phyloP scores from a whole-genome alignment of 305 asterid species.

The Solanum hybrid region DNA sequence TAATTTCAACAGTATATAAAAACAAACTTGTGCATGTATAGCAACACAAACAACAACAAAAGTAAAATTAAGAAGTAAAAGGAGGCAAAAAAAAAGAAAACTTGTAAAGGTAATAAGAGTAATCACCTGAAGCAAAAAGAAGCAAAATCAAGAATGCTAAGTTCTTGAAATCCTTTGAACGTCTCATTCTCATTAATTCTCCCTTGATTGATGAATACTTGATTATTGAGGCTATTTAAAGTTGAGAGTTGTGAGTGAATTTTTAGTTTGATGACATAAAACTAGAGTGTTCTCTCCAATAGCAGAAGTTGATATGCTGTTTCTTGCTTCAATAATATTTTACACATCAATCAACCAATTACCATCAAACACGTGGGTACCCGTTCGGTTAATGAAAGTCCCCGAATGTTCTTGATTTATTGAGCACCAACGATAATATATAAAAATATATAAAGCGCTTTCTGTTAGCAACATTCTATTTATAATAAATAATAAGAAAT shows the following conservation, averaged over 20 bases:
- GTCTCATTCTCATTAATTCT: background rate
- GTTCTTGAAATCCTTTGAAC: background rate
- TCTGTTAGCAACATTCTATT: background rate
- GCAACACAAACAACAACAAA: background rate
- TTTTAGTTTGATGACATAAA: background rate
- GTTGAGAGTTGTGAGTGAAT: background rate
- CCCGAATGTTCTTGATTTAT: background rate
- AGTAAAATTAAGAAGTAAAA: background rate
- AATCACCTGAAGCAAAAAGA: slow-evolving; percentile 1
- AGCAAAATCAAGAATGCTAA: background rate
- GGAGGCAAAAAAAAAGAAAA: background rate
- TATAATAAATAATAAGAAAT: too few species aligned
- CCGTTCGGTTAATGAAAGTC: background rate
- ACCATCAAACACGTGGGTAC: background rate
- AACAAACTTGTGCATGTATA: background rate
- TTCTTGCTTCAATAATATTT: background rate
- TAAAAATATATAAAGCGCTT: background rate
- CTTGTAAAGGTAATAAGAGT: background rate
- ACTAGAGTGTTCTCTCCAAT: background rate
- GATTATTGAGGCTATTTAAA: background rate
- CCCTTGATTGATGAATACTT: background rate
- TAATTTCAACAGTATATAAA: background rate
- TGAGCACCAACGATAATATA: background rate
- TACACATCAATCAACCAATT: background rate
- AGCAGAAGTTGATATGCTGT: background rate